Base-by-base conservation (phyloP, 345 rosid genomes). In the Aethionema arabicum region DNA sequence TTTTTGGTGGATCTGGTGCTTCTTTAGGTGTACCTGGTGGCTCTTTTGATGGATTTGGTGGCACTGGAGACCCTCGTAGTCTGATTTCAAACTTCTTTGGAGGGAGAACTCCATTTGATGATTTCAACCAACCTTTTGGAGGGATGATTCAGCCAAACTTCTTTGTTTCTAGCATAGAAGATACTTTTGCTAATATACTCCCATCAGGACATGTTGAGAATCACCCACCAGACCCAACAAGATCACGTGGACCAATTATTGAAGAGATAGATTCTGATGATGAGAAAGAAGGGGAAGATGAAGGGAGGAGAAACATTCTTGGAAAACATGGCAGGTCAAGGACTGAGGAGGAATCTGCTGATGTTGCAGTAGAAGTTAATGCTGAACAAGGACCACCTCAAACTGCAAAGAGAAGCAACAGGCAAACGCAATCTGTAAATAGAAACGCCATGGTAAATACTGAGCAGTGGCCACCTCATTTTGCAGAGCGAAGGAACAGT, bases 91-190 rank as follows among this genome's bases (percentile, higher is more conserved):
- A 42, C 65, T 41, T 91, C 46, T 80, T 82, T 14, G 91, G 89
- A 21, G 96, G 96, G 61, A 81, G 93, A 63, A 78, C 84, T 55
- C 98, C 96, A 5, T 91, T 91, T 53, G 83, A 82, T 59, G 88
- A 86, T 70, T 84, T 88, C 75, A 78, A 83, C 0, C 82, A 68
- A 11, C 95, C 98, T 15, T 83, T 88, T 62, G 89, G 93, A 51
- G 78, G 87, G 49, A 71, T 86, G 80, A 59, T 77, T 15, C 82
- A 70, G 52, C 30, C 91, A 0, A 73, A 59, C 59, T 32, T 80
- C 37, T 83, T 86, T 56, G 85, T 85, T 74, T 70, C 82, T 2
- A 42, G 38, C 21, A 80, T 67, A 36, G 74, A 68, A 36, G 72
- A 68, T 72, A 80, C 91, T 69, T 84, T 90, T 29, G 42, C 72